A percentile compares a stretch with the other conserved stretches of the same genome.
phyloP scores from a whole-genome alignment of 2,329 filamentous ascomycete species.

The Paecilomyces dactylethromorphus region DNA sequence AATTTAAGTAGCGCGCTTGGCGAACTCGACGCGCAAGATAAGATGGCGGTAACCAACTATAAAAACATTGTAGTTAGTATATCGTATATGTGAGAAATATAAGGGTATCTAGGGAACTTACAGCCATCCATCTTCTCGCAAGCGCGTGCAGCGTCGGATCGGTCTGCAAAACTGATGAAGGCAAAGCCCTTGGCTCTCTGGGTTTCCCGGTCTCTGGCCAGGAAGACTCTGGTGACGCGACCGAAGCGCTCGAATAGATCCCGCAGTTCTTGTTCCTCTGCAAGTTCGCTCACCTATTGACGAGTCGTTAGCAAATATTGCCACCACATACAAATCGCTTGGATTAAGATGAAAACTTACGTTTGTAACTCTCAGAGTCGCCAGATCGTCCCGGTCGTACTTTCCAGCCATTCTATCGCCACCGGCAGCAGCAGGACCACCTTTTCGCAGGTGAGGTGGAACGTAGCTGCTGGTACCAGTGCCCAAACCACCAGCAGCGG shows the following conservation, averaged over 20 bases:
- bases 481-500: constrained; percentile 52
- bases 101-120: constrained; percentile 33
- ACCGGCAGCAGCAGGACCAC: constrained; percentile 41
- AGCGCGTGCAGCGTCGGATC: constrained; percentile 81
- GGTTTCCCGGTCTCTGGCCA: constrained; percentile 96
- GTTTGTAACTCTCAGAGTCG: constrained; percentile 95
- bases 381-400: constrained; percentile 93
- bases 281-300: constrained; percentile 82
- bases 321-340: neutral
- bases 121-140: constrained; percentile 97
- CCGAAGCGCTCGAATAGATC: constrained; percentile 98
- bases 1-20: constrained; percentile 39
- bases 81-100: constrained; percentile 1
- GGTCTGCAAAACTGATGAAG: constrained; percentile 94
- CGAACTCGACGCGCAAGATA: constrained; percentile 48
- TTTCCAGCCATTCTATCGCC: constrained; percentile 86
- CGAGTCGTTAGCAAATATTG: constrained; percentile 16
- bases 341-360: constrained; percentile 49
- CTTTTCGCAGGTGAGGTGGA: constrained; percentile 82
- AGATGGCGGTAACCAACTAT: constrained; percentile 47
- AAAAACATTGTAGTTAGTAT: constrained; percentile 16
- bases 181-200: constrained; percentile 96
- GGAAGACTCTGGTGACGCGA: constrained; percentile 91
- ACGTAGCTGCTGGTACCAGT: constrained; percentile 79
- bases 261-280: constrained; percentile 89